A percentile compares a stretch with the other conserved stretches of the same genome.
These are phyloP conservation scores for Trichoderma guizhouense DNA, from an alignment of 2,329 filamentous ascomycete genomes.

Conservation along the genomic window DNA sequence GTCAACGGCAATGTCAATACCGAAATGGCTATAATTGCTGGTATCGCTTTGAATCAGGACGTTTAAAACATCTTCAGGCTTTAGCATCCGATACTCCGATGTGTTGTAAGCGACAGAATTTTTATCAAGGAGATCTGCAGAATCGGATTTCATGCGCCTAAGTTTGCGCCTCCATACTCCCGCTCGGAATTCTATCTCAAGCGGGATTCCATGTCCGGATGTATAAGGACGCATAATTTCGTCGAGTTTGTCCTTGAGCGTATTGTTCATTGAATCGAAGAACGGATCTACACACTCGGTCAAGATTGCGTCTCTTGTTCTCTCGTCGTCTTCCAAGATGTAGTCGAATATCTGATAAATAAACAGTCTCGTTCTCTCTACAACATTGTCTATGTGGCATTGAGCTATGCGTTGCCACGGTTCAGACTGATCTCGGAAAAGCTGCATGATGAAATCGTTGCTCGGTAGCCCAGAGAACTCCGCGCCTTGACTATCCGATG, in stretches of 20 bases:
- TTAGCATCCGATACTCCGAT: not conserved
- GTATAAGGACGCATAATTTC: not conserved
- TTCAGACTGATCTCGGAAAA: slow-evolving; percentile 39
- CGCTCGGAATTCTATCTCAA: not conserved
- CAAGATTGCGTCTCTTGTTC: slow-evolving; percentile 1
- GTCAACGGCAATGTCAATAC: slow-evolving; percentile 1
- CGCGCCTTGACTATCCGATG: slow-evolving; percentile 37
- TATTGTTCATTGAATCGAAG: not conserved
- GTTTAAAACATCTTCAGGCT: not conserved
- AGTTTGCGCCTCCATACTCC: not conserved
- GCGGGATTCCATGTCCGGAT: not conserved
- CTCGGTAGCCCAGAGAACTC: slow-evolving; percentile 41
- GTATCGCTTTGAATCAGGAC: not conserved
- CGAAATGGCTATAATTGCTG: not conserved
- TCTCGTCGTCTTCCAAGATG: slow-evolving; percentile 26
- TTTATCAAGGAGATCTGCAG: not conserved
- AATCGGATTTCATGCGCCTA: not conserved
- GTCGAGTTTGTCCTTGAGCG: not conserved
- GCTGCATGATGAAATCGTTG: slow-evolving; percentile 33
- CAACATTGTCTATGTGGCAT: slow-evolving; percentile 34
- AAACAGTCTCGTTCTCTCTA: slow-evolving; percentile 32
- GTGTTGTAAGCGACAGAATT: not conserved
- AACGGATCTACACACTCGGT: not conserved
- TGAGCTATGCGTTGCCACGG: slow-evolving; percentile 40
- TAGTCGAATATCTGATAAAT: slow-evolving; percentile 36